Evolutionary conservation across 2,329 filamentous ascomycete species (phyloP), one percentile per base, ranked within the genome.

Genomic region (Penicillium glabrum): DNA sequence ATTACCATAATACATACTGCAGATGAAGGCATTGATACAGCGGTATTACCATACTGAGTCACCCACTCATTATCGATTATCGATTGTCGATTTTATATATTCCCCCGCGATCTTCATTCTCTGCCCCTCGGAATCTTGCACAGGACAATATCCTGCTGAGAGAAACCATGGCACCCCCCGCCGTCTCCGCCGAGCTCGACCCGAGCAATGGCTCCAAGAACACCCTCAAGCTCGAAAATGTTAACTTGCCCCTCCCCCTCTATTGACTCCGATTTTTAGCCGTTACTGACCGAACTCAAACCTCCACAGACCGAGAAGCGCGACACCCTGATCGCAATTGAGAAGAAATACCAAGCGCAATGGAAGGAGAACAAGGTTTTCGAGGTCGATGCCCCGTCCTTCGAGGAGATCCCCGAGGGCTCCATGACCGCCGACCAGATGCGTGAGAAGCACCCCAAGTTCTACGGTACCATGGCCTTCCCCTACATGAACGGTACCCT

Each of bases 271-370:
- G 19, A 41, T 41, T 41, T 41, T 41, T 41, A 23, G 39, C 39
- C 39, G 19, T 21, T 41, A 41, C 39, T 41, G 39, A 41, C 19
- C 10, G 8, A 41, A 21, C 19, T 19, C 39, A 23, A 19, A 41
- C 19, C 53, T 54, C 8, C n/a, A 47, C 39, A 70, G 67, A 71
- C 65, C 43, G 64, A 71, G 54, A 70, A 70, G 59, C 66, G 67
- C 67, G 66, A 69, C 51, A 64, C 67, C 53, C 59, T 73, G 19
- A 64, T 73, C 48, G 66, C 69, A 45, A 70, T 70, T 69, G 93
- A 98, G 80, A 96, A 95, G 80, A 92, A 92, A 73, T 97, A 96
- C 78, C 93, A 98, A 79, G 80, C 87, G 71, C 82, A 88, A 84
- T 96, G 91, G 91, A 85, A 88, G 69, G 82, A 90, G 57, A 81